Base-by-base conservation (phyloP, 768 basidiomycete genomes). In the Cytidiella melzeri region DNA sequence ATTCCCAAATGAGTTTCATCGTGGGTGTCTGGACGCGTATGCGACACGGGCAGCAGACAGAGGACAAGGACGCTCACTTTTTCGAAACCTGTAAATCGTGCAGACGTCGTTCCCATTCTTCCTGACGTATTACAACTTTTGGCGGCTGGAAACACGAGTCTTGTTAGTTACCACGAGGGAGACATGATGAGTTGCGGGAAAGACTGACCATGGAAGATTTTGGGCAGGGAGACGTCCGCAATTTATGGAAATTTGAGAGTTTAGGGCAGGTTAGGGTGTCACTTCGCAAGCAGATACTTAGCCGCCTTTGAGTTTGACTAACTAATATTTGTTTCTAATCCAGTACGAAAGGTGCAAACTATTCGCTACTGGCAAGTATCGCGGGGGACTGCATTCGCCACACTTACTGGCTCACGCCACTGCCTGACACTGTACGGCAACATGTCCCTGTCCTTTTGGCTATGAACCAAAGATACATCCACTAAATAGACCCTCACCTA, bases 1-100 rank as follows among this genome's bases (percentile, higher is more conserved):
- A 98, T 98, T 99, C 95, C 95, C 94, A 97, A 84, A 72, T 67
- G 77, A 69, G 27, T 72, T 67, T 87, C 84, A 87, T 87, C 84
- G 65, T 70, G 65, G 60, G 64, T 67, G 65, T 46, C 34, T 45
- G 26, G 48, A 43, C 43, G 19, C 47, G 43, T 39, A 44, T 53
- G 30, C n/a, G n/a, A n/a, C n/a, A n/a, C n/a, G 40, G 27, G 43
- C 18, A 21, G 26, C 9, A 51, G 57, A 45, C 48, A 20, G 37
- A 45, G 30, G 42, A 48, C 45, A 20, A 13, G 21, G 43, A 42
- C 12, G 85, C 92, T 84, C 79, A 97, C 94, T 82, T 70, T 75
- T 95, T 95, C 25, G 87, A 77, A 38, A 94, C 81, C 51, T 80
- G 79, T 7, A 92, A 91, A 52, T 88, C 86, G 60, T 85, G 81